Percentiles rank a stretch among this genome's conserved stretches.
phyloP scores from a whole-genome alignment of 2,329 filamentous ascomycete species.

The Claviceps arundinis region DNA sequence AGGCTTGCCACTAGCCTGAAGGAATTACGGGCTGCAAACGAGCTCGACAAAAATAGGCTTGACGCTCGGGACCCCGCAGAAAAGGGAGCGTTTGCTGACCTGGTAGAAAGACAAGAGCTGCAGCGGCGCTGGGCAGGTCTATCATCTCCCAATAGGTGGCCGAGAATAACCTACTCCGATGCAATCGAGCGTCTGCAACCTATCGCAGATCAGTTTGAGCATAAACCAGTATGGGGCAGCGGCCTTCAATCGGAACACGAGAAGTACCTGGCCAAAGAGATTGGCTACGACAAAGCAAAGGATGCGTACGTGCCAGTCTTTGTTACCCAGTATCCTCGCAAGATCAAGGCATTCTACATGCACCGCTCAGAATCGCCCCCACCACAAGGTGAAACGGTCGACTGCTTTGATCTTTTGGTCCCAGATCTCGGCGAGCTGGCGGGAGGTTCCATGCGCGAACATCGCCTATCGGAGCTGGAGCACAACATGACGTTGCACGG shows the following conservation, averaged over 20 bases:
- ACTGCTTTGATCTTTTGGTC: conserved; percentile 82
- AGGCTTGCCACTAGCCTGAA: conserved; percentile 29
- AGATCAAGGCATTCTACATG: conserved; percentile 80
- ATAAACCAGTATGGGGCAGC: conserved; percentile 54
- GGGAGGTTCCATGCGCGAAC: conserved; percentile 80
- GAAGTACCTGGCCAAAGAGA: conserved; percentile 60
- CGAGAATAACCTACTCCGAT: conserved; percentile 68
- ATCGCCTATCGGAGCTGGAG: conserved; percentile 54
- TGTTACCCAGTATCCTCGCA: conserved; percentile 81
- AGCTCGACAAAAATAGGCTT: conserved; percentile 26
- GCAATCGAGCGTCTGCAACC: conserved; percentile 57
- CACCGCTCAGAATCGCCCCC: conserved; percentile 21
- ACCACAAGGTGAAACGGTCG: conserved; percentile 45
- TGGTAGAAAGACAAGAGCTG: conserved; percentile 34
- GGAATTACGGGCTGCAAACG: conserved; percentile 27
- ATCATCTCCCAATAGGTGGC: conserved; percentile 44
- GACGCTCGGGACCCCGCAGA: conserved; percentile 26
- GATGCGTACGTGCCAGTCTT: conserved; percentile 57
- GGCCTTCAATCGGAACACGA: conserved; percentile 89
- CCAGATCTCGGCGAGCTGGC: conserved; percentile 78
- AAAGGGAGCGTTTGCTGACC: conserved; percentile 28
- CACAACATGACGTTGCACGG: conserved; percentile 59
- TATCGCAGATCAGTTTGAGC: conserved; percentile 49
- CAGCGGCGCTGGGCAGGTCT: conserved; percentile 61
- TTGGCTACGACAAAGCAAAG: conserved; percentile 39